phyloP scores from a whole-genome alignment of 228 moss, liverwort and hornwort genomes.

The Sphagnum magellanicum region DNA sequence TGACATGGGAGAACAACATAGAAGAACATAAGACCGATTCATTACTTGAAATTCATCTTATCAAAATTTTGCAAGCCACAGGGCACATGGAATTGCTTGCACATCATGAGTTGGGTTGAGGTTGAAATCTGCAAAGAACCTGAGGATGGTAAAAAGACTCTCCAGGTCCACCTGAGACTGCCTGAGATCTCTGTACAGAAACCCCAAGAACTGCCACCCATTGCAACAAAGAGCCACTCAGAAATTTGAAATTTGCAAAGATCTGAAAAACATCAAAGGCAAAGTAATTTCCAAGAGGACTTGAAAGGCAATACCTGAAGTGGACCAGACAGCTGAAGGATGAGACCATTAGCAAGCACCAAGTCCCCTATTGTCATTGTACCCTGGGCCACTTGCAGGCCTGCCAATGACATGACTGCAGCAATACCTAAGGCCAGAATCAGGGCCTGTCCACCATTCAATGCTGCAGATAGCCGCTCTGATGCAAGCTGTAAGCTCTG shows the following conservation, averaged over 20 bases:
- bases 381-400: slow-evolving; percentile 73
- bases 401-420: slow-evolving; percentile 83
- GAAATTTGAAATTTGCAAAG: not conserved
- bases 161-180: slow-evolving; percentile 97
- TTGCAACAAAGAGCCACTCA: not conserved
- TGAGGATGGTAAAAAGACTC: slow-evolving; percentile 77
- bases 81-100: not conserved
- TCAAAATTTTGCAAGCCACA: not conserved
- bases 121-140: slow-evolving; percentile 17
- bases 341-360: slow-evolving; percentile 94
- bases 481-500: slow-evolving; percentile 69
- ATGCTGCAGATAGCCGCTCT: slow-evolving; percentile 94
- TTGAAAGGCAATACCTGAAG: slow-evolving; percentile 52
- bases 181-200: slow-evolving; percentile 89
- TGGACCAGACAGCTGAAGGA: slow-evolving; percentile 92
- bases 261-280: too few species aligned
- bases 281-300: not conserved
- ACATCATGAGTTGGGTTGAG: not conserved
- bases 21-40: not conserved
- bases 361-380: slow-evolving; percentile 78
- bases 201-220: slow-evolving; percentile 74
- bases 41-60: not conserved
- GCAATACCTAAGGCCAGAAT: slow-evolving; percentile 82
- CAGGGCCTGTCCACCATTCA: slow-evolving; percentile 91
- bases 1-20: too few species aligned